Evolutionary conservation across 768 basidiomycete genomes (phyloP).

Genomic region (Zangia roseola): DNA sequence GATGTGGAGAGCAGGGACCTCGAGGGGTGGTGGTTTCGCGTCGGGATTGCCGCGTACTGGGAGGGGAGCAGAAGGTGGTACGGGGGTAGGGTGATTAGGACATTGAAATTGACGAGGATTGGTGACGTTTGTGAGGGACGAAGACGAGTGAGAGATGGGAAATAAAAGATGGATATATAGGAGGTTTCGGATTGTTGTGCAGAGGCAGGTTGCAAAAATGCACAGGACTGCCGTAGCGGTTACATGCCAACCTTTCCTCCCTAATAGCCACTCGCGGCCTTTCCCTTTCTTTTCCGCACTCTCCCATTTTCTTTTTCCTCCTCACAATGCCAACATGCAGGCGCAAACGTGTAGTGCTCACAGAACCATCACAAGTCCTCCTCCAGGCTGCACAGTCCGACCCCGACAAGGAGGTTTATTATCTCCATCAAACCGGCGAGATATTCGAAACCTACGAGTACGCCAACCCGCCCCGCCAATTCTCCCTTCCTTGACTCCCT

Average conservation of each 20-base stretch:
- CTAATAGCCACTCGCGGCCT: conserved; percentile 52
- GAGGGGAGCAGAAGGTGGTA: neutral
- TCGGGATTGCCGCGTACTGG: conserved; percentile 6
- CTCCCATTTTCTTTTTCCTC: conserved; percentile 46
- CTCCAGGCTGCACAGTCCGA: conserved; percentile 62
- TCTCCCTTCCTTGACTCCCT: conserved; percentile 25
- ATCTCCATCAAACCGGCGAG: conserved; percentile 93
- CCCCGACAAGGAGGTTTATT: conserved; percentile 79
- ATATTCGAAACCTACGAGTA: conserved; percentile 97
- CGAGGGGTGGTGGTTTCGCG: conserved; percentile 9
- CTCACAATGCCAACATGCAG: conserved; percentile 80
- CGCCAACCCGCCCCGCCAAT: conserved; percentile 33
- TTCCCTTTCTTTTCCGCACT: conserved; percentile 61
- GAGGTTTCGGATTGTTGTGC: conserved; percentile 24
- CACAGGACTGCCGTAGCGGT: conserved; percentile 32
- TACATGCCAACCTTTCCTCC: conserved; percentile 51
- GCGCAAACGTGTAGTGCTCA: conserved; percentile 88
- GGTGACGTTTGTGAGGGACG: neutral
- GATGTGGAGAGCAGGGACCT: neutral
- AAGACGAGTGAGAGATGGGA: neutral
- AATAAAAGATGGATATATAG: conserved; percentile 10
- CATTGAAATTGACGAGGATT: conserved; percentile 5
- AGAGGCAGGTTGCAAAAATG: conserved; percentile 27
- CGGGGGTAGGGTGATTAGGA: neutral
- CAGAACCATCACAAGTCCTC: conserved; percentile 71